Conservation (phyloP, 164 flowering plant species). For the Berberis vulgaris region DNA sequence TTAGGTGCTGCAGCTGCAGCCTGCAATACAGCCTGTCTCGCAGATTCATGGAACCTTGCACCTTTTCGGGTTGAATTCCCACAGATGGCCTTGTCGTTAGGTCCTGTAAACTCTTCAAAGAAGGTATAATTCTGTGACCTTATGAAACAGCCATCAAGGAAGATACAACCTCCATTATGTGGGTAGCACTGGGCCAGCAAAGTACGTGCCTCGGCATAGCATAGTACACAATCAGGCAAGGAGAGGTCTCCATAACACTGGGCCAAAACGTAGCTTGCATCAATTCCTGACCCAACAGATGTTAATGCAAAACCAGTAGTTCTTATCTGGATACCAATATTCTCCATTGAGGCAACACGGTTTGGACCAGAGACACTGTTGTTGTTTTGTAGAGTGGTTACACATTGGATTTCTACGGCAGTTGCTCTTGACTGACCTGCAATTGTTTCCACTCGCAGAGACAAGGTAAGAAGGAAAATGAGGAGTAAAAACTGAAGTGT, state of each 20-base stretch:
- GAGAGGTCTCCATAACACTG: conserved; percentile 92
- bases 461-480: conserved; percentile 15
- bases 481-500: not conserved
- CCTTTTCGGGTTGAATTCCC: conserved; percentile 40
- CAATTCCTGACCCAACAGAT: conserved; percentile 43
- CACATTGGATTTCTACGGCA: conserved; percentile 33
- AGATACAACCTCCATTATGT: conserved; percentile 45
- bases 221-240: conserved; percentile 49
- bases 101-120: conserved; percentile 48
- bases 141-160: conserved; percentile 80
- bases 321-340: conserved; percentile 50
- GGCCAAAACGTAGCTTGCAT: conserved; percentile 53
- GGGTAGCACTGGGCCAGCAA: conserved; percentile 69
- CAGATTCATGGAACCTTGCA: conserved; percentile 29
- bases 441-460: conserved; percentile 14
- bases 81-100: conserved; percentile 44
- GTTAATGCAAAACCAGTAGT: conserved; percentile 49
- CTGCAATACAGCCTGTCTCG: conserved; percentile 36
- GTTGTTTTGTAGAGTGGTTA: conserved; percentile 43
- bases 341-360: conserved; percentile 64
- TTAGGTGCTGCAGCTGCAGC: conserved; percentile 42
- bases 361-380: conserved; percentile 44
- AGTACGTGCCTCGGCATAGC: conserved; percentile 69
- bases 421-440: conserved; percentile 58
- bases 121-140: conserved; percentile 60